These are phyloP conservation scores for Plicaturopsis crispa DNA, from an alignment of 768 basidiomycete genomes.

Conservation along the genomic window DNA sequence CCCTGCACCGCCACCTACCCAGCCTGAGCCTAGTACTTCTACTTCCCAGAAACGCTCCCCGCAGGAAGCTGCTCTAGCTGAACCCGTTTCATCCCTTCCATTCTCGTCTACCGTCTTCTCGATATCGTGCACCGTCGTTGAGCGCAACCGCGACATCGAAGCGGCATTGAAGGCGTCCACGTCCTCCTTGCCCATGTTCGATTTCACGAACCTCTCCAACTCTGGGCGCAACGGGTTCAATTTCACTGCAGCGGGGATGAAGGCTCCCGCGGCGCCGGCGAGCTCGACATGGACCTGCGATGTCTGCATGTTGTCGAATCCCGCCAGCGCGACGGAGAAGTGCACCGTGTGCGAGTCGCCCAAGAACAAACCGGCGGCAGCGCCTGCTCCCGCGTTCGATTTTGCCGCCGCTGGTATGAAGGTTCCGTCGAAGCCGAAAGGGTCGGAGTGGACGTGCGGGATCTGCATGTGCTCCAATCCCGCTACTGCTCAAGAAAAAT, in stretches of 20 bases:
- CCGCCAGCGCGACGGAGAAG: constrained; percentile 29
- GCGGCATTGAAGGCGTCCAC: constrained; percentile 32
- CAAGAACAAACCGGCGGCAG: constrained; percentile 37
- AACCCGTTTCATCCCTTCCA: constrained; percentile 21
- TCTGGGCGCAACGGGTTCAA: constrained; percentile 48
- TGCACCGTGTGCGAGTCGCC: constrained; percentile 37
- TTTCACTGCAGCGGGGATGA: constrained; percentile 56
- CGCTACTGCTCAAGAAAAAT: constrained; percentile 34
- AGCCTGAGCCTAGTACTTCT: background rate
- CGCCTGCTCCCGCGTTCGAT: constrained; percentile 35
- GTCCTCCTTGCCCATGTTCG: constrained; percentile 38
- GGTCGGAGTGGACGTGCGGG: constrained; percentile 47
- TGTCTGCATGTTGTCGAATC: constrained; percentile 37
- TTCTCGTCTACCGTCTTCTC: background rate
- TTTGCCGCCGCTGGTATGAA: constrained; percentile 58
- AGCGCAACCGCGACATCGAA: constrained; percentile 13
- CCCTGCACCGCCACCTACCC: background rate
- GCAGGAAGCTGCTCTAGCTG: constrained; percentile 16
- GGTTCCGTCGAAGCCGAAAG: constrained; percentile 24
- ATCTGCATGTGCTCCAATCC: constrained; percentile 39
- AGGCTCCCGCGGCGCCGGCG: constrained; percentile 26
- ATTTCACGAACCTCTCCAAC: constrained; percentile 21
- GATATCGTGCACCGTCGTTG: no score
- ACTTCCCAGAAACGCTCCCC: constrained; percentile 8
- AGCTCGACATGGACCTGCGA: constrained; percentile 48